phyloP scores from a whole-genome alignment of 129 eudicot species.

The Tanacetum coccineum region DNA sequence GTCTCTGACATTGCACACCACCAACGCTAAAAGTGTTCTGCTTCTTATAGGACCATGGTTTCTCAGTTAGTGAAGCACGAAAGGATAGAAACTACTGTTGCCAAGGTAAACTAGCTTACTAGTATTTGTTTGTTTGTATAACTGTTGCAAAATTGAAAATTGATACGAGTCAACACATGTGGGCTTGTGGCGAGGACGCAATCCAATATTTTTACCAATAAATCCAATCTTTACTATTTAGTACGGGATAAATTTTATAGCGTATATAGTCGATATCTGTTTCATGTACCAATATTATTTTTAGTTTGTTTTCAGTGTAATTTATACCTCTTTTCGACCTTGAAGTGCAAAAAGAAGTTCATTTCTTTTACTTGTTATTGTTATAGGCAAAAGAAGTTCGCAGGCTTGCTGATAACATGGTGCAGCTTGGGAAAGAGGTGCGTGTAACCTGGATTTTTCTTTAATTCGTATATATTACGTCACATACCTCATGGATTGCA shows the following conservation, averaged over 20 bases:
- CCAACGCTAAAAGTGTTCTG: background rate
- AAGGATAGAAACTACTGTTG: conserved; percentile 28
- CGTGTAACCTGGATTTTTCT: conserved; percentile 1
- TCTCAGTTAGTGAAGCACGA: conserved; percentile 3
- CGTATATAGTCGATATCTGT: background rate
- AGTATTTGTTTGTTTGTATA: background rate
- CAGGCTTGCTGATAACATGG: conserved; percentile 96
- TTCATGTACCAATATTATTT: background rate
- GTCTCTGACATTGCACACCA: background rate
- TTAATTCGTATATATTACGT: background rate
- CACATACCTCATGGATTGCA: background rate
- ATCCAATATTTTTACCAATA: no score
- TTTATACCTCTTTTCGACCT: background rate
- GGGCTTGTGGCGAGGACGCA: background rate
- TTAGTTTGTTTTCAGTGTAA: background rate
- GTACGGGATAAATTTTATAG: background rate
- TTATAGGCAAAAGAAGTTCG: conserved; percentile 93
- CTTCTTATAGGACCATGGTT: background rate
- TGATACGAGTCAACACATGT: background rate
- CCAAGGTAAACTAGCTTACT: conserved; percentile 52
- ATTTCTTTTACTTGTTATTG: conserved; percentile 8
- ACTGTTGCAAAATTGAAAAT: background rate
- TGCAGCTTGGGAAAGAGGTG: conserved; percentile 94
- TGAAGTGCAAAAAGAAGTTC: background rate
- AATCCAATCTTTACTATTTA: background rate